Percentiles rank a stretch among this genome's conserved stretches.
Conservation (phyloP, 228 moss, liverwort and hornwort species). For the Sphagnum fallax region DNA sequence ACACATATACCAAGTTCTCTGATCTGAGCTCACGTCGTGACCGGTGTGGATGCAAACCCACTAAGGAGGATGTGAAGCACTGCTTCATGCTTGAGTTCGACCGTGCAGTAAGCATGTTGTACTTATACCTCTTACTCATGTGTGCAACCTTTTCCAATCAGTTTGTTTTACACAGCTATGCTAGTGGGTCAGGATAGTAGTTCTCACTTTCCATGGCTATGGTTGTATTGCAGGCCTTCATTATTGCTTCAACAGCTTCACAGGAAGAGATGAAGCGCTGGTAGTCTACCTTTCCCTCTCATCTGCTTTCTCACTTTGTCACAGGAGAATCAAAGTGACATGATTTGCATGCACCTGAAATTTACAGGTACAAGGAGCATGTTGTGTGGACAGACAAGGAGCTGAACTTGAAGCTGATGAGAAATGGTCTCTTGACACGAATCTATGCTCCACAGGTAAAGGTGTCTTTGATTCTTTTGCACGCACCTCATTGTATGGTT, state of each 20-base stretch:
- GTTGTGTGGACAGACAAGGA: conserved; percentile 97
- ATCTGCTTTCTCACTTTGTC: no score
- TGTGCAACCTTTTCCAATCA: no score
- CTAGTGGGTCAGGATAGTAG: no score
- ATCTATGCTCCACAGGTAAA: conserved; percentile 84
- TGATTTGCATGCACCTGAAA: background rate
- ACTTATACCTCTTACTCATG: no score
- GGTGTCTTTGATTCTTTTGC: background rate
- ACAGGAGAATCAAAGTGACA: no score
- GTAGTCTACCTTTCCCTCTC: conserved; percentile 20
- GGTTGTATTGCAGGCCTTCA: conserved; percentile 65
- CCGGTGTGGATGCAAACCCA: conserved; percentile 97
- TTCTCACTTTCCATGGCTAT: no score
- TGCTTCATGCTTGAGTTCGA: conserved; percentile 99
- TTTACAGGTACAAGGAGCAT: conserved; percentile 88
- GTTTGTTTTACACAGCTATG: background rate
- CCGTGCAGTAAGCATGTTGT: conserved; percentile 60
- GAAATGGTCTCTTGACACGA: conserved; percentile 86
- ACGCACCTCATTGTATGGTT: background rate
- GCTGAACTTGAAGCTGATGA: conserved; percentile 82
- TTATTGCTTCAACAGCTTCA: conserved; percentile 94
- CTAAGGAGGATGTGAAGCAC: conserved; percentile 97
- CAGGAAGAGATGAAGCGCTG: conserved; percentile 95
- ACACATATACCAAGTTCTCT: conserved; percentile 93
- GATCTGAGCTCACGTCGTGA: conserved; percentile 95